Base-by-base conservation (phyloP, 2,329 filamentous ascomycete species). In the Phyllosticta paracitricarpa region DNA sequence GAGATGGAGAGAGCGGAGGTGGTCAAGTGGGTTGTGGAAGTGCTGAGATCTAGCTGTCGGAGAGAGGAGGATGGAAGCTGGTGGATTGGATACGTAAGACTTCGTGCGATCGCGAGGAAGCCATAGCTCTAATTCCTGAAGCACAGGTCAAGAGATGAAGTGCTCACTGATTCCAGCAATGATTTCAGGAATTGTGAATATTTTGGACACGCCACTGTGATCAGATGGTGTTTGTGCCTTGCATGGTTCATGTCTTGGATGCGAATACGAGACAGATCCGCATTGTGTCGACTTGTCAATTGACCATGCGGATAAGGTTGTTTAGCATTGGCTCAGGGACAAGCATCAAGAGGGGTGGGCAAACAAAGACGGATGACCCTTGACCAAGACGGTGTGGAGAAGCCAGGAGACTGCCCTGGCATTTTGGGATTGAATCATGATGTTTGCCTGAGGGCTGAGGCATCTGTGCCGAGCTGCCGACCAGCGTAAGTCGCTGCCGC, bases 1-100 rank as follows among this genome's bases (percentile, higher is more conserved):
- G 76, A 74, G 30, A 71, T 68, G 55, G 72, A 77, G 72, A 78
- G 81, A 64, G 84, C 86, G 63, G 76, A 71, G 53, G 79, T 76
- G 5, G 77, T 86, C 2, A 74, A 68, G 66, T 82, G 86, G 72
- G 78, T 82, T 5, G 78, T 79, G 8, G 78, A 81, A 56, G 73
- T 84, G 4, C 69, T 88, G 63, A 76, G 82, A 65, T 76, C 76
- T 1, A 30, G 79, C 86, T 2, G 82, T 84, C 61, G 77, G 71
- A 59, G 78, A 79, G 40, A 48, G 63, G 81, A 81, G 0, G 79
- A 78, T 58, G 83, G 83, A 17, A 80, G 80, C 63, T 69, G 72
- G 66, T 82, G 75, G 74, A 64, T 80, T 55, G 77, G 77, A 25
- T 79, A 79, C 70, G 75, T 79, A 12, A 70, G 78, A 62, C 67